Conservation (phyloP, 352 stramenopile species). For the Globisporangium recalcitrans region DNA sequence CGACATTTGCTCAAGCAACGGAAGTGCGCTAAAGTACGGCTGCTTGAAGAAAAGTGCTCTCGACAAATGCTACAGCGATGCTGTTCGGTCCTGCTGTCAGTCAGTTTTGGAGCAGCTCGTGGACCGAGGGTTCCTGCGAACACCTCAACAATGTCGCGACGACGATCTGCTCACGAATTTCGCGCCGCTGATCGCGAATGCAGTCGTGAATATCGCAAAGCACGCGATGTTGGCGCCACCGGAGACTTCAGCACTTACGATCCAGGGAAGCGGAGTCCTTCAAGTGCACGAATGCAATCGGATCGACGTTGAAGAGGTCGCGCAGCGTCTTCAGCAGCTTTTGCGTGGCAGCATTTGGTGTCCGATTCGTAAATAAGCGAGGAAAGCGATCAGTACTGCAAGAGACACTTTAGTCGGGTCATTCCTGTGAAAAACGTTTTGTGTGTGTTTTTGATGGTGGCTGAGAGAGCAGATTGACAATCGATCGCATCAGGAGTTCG, state of each 20-base stretch:
- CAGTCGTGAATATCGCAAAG: constrained; percentile 32
- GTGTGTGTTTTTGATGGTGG: no score
- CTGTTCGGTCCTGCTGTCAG: constrained; percentile 34
- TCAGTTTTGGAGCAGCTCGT: constrained; percentile 46
- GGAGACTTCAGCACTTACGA: background rate
- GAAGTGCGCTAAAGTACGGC: constrained; percentile 36
- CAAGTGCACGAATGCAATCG: constrained; percentile 7
- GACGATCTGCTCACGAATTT: constrained; percentile 44
- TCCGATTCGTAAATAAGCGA: background rate
- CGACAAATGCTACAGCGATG: constrained; percentile 37
- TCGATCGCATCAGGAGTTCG: constrained; percentile 14
- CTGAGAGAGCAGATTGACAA: constrained; percentile 14
- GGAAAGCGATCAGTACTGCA: background rate
- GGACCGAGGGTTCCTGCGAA: constrained; percentile 34
- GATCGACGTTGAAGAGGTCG: constrained; percentile 17
- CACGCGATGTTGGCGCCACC: background rate
- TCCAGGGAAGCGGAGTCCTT: background rate
- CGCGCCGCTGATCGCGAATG: constrained; percentile 52
- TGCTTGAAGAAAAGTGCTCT: constrained; percentile 52
- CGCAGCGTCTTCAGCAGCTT: constrained; percentile 10
- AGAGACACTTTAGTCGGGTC: background rate
- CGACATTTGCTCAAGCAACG: constrained; percentile 33
- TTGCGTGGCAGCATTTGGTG: background rate
- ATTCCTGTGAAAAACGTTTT: background rate
- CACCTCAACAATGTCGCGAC: constrained; percentile 46